Evolutionary conservation across 2,329 filamentous ascomycete genomes (phyloP).

Genomic region (Fusarium redolens): DNA sequence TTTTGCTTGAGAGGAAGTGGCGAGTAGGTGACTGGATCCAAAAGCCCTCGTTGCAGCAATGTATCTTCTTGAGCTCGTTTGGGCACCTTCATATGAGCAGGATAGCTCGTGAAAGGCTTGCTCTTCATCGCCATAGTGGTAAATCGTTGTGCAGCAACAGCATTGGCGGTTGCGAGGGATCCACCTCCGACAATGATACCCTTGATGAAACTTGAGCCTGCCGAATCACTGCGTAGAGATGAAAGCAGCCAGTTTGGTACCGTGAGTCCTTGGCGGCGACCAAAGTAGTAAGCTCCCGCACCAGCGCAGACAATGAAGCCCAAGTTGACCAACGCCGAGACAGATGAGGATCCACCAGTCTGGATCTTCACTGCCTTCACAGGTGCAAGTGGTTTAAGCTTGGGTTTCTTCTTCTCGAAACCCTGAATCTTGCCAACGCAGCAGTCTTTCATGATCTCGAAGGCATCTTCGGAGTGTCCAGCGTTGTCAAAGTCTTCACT

Average conservation of each 20-base stretch:
- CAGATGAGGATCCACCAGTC: fast-evolving
- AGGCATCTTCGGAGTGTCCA: constrained; percentile 77
- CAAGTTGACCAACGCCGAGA: neutral
- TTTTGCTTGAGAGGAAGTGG: neutral
- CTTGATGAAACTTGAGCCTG: constrained; percentile 24
- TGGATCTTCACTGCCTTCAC: fast-evolving
- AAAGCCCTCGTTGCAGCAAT: neutral
- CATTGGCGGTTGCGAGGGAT: constrained; percentile 41
- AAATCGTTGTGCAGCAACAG: constrained; percentile 44
- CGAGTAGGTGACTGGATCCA: neutral
- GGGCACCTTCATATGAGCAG: constrained; percentile 49
- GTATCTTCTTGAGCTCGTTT: constrained; percentile 32
- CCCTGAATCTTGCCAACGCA: constrained; percentile 53
- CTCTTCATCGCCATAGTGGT: constrained; percentile 43
- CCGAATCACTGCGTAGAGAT: neutral
- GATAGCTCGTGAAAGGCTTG: constrained; percentile 40
- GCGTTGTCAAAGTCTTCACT: constrained; percentile 86
- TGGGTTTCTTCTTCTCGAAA: constrained; percentile 21
- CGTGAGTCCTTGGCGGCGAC: neutral
- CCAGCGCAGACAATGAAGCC: neutral
- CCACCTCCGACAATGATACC: constrained; percentile 17
- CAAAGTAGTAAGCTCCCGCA: neutral
- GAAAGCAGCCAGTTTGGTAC: neutral
- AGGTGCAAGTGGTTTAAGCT: constrained; percentile 22
- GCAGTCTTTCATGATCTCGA: constrained; percentile 55